Evolutionary conservation across 106 monocot species (phyloP).

Genomic region (Cymbidium sinense): DNA sequence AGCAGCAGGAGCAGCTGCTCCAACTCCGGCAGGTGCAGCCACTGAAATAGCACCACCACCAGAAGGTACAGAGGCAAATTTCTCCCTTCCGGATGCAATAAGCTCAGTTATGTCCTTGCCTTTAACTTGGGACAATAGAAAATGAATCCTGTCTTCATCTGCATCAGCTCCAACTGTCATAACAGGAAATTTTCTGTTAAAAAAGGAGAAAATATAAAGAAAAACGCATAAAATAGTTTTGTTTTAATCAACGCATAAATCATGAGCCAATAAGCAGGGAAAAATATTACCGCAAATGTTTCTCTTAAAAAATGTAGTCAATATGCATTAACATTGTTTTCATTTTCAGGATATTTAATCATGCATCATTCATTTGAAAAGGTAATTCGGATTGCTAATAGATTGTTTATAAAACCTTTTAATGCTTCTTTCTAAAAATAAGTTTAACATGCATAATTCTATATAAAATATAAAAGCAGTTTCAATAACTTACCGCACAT

Average conservation of each 20-base stretch:
- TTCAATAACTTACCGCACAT: too few species aligned
- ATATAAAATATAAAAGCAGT: background rate
- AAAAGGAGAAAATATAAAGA: background rate
- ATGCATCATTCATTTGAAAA: too few species aligned
- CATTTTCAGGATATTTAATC: too few species aligned
- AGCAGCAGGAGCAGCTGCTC: background rate
- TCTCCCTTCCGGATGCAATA: conserved; percentile 27
- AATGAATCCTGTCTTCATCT: conserved; percentile 15
- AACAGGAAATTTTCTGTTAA: background rate
- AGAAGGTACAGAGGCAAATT: conserved; percentile 27
- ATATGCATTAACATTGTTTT: too few species aligned
- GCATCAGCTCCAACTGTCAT: conserved; percentile 23
- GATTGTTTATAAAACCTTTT: background rate
- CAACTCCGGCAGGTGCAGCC: background rate
- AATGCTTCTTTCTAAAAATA: background rate
- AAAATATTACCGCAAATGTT: background rate
- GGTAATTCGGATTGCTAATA: background rate
- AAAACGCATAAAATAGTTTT: too few species aligned
- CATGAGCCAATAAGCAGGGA: background rate
- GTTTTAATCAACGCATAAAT: background rate
- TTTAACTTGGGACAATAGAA: conserved; percentile 15
- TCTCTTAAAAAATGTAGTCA: too few species aligned
- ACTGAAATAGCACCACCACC: conserved; percentile 12
- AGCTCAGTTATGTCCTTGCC: conserved; percentile 26
- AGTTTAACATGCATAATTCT: background rate